Evolutionary conservation across 768 basidiomycete species (phyloP).

Genomic region (Mycena olivaceomarginata): DNA sequence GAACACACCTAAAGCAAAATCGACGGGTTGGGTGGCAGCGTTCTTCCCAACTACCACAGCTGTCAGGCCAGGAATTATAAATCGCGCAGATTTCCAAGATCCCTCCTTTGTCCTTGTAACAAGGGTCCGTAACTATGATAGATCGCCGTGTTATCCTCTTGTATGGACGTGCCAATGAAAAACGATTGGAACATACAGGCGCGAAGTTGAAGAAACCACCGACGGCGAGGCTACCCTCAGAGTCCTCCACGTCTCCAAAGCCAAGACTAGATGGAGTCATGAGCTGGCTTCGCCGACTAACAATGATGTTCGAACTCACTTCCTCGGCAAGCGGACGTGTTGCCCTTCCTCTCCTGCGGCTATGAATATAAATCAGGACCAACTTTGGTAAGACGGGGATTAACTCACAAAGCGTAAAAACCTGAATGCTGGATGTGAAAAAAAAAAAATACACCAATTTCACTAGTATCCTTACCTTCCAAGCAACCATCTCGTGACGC

Average conservation of each 20-base stretch:
- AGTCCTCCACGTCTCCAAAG: constrained; percentile 9
- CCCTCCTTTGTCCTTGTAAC: background rate
- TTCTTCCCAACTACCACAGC: constrained; percentile 17
- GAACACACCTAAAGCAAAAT: constrained; percentile 23
- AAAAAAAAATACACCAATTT: background rate
- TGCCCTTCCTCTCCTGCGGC: too few species aligned
- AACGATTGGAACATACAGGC: constrained; percentile 11
- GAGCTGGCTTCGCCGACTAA: background rate
- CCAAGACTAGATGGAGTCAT: constrained; percentile 4
- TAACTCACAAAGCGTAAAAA: too few species aligned
- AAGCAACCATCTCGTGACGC: constrained; percentile 9
- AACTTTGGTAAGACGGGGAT: too few species aligned
- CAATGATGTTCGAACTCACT: background rate
- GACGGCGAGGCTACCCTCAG: background rate
- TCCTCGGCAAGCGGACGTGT: too few species aligned
- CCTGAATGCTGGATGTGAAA: too few species aligned
- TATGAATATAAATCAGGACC: too few species aligned
- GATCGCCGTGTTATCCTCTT: constrained; percentile 2
- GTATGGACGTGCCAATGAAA: constrained; percentile 2
- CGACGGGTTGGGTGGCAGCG: constrained; percentile 6
- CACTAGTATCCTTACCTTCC: constrained; percentile 16
- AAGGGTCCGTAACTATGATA: constrained; percentile 15
- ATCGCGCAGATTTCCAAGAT: constrained; percentile 18
- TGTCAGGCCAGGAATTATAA: constrained; percentile 13
- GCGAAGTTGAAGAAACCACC: constrained; percentile 10